phyloP scores from a whole-genome alignment of 768 basidiomycete genomes.

The Imleria badia region DNA sequence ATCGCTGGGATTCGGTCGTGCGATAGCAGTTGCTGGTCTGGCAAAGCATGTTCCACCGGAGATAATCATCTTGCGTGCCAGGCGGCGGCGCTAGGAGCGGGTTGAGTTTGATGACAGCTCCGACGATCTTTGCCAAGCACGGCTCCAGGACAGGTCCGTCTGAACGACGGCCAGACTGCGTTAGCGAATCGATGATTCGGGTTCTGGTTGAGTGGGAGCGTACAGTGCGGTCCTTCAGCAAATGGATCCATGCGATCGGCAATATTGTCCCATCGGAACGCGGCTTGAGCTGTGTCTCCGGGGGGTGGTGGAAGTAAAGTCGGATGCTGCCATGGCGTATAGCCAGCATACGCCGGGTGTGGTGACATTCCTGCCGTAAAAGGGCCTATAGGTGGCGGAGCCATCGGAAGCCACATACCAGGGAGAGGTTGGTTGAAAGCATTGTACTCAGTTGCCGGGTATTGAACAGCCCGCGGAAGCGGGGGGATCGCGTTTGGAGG shows the following conservation, averaged over 20 bases:
- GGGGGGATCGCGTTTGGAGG: constrained; percentile 23
- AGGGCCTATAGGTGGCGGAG: constrained; percentile 12
- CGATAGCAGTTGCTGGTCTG: constrained; percentile 57
- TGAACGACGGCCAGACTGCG: constrained; percentile 24
- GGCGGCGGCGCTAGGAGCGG: constrained; percentile 56
- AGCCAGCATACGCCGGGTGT: constrained; percentile 19
- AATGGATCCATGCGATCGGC: constrained; percentile 38
- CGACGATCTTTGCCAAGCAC: constrained; percentile 50
- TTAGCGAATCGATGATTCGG: constrained; percentile 9
- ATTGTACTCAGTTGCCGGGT: constrained; percentile 24
- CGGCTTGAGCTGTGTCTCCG: constrained; percentile 26
- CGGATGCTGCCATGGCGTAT: constrained; percentile 29
- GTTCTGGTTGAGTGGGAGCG: constrained; percentile 13
- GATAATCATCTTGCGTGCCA: constrained; percentile 43
- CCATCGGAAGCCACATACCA: constrained; percentile 16
- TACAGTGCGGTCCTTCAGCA: constrained; percentile 44
- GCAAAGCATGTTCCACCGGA: constrained; percentile 79
- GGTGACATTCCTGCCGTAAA: constrained; percentile 28
- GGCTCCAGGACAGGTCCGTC: constrained; percentile 74
- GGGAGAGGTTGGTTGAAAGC: constrained; percentile 34
- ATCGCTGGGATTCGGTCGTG: constrained; percentile 58
- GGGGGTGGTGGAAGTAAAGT: constrained; percentile 26
- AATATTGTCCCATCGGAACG: constrained; percentile 31
- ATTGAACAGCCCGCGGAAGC: constrained; percentile 19
- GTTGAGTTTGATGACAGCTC: constrained; percentile 52